phyloP scores from a whole-genome alignment of 805 yeast species.

The Suhomyces faveliae region DNA sequence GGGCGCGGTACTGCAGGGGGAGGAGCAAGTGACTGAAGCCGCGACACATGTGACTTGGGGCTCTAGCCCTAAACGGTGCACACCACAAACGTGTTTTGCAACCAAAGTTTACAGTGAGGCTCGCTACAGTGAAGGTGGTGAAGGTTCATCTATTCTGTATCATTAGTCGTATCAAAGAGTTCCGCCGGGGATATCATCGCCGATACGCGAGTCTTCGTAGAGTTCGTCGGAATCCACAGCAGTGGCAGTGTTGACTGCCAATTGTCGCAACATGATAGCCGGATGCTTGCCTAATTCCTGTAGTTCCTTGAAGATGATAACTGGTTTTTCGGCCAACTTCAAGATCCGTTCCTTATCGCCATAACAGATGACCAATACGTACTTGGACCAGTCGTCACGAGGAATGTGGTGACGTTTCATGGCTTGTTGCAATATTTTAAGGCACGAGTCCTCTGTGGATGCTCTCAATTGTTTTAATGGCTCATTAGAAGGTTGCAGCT shows the following conservation, averaged over 20 bases:
- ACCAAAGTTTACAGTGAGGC: background rate
- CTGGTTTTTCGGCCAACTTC: conserved; percentile 85
- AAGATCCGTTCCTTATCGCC: conserved; percentile 87
- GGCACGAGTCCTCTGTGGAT: conserved; percentile 87
- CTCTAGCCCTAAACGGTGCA: background rate
- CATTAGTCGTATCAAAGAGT: conserved; percentile 19
- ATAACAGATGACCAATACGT: conserved; percentile 84
- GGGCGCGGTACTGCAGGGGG: background rate
- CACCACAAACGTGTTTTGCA: background rate
- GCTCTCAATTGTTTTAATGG: conserved; percentile 83
- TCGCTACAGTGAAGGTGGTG: no score
- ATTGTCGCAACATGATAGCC: conserved; percentile 85
- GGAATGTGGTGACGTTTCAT: conserved; percentile 80
- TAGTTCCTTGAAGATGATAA: conserved; percentile 76
- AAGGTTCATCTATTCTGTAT: background rate
- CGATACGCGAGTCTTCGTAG: conserved; percentile 40
- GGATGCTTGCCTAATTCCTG: conserved; percentile 86
- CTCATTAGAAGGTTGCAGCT: conserved; percentile 39
- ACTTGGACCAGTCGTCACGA: conserved; percentile 80
- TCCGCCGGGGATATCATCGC: conserved; percentile 47
- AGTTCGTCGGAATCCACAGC: conserved; percentile 10
- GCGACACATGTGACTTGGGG: background rate
- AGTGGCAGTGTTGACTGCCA: conserved; percentile 45
- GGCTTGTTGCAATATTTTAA: conserved; percentile 82
- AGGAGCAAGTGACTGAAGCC: background rate